A percentile compares a stretch with the other conserved stretches of the same genome.
Evolutionary conservation across 495 filamentous ascomycete species (phyloP).

Genomic region (Talaromyces trachyspermus): DNA sequence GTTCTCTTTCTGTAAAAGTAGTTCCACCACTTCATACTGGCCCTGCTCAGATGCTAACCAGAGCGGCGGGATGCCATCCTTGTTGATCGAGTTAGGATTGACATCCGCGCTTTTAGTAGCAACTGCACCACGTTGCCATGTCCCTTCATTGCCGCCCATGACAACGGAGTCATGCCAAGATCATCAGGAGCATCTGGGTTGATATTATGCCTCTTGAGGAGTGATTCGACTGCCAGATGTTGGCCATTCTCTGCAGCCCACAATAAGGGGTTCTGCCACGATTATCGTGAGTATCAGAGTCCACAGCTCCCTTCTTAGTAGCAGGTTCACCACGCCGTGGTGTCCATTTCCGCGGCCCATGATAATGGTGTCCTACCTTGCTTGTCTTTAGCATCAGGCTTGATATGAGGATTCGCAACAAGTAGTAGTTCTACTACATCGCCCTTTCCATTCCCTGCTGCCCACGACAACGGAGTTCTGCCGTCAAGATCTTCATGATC

Average conservation of each 20-base stretch:
- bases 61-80: slow-evolving; percentile 9
- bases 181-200: slow-evolving; percentile 8
- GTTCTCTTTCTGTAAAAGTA: slow-evolving; percentile 10
- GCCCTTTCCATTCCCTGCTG: slow-evolving; percentile 24
- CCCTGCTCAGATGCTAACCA: slow-evolving; percentile 9
- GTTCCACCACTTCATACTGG: slow-evolving; percentile 13
- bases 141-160: slow-evolving; percentile 16
- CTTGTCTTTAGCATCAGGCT: slow-evolving; percentile 13
- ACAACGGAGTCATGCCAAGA: slow-evolving; percentile 10
- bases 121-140: slow-evolving; percentile 14
- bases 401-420: slow-evolving; percentile 14
- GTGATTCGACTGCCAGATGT: slow-evolving; percentile 10
- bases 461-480: neutral
- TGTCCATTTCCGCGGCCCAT: slow-evolving; percentile 12
- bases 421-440: slow-evolving; percentile 25
- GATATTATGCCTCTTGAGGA: slow-evolving; percentile 8
- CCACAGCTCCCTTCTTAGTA: slow-evolving; percentile 11
- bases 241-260: slow-evolving; percentile 18
- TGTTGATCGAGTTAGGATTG: slow-evolving; percentile 8
- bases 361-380: slow-evolving; percentile 10
- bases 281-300: slow-evolving; percentile 14
- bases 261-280: slow-evolving; percentile 15
- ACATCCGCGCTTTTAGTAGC: slow-evolving; percentile 10
- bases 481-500: slow-evolving; percentile 12
- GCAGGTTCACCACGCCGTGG: slow-evolving; percentile 14